phyloP scores from a whole-genome alignment of 192 early-diverging fungal species.

The Coemansia sp. region DNA sequence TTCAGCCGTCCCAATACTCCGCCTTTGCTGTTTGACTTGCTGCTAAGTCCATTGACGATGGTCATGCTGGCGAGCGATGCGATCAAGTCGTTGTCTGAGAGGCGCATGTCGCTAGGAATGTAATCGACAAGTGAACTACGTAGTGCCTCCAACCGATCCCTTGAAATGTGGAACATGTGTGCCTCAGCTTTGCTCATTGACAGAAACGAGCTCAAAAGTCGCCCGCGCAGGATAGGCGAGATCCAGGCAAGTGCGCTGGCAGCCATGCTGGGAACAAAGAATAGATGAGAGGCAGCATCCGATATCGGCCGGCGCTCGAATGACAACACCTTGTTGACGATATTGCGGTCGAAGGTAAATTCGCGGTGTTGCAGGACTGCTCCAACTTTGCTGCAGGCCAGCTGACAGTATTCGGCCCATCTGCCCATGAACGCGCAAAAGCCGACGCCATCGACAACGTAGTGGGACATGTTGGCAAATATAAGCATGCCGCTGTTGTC shows the following conservation, averaged over 20 bases:
- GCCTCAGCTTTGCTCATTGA: neutral
- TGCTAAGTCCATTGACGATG: neutral
- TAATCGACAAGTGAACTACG: neutral
- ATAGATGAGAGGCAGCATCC: neutral
- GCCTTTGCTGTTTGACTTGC: neutral
- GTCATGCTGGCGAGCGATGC: neutral
- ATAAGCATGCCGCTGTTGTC: conserved; percentile 29
- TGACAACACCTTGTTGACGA: neutral
- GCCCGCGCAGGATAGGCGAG: conserved; percentile 16
- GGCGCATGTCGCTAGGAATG: neutral
- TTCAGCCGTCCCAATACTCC: neutral
- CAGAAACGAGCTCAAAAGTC: neutral
- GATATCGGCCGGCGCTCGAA: neutral
- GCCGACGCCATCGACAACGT: conserved; percentile 20
- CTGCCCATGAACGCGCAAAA: conserved; percentile 16
- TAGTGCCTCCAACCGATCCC: neutral
- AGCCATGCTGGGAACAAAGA: neutral
- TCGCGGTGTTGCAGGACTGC: neutral
- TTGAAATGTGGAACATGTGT: conserved; percentile 17
- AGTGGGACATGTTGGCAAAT: conserved; percentile 21
- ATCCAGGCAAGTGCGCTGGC: conserved; percentile 4
- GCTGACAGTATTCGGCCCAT: conserved; percentile 15
- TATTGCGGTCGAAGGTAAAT: neutral
- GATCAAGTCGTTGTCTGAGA: neutral
- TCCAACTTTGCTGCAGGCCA: neutral